Base-by-base conservation (phyloP, 2,329 filamentous ascomycete species). In the Penicillium vulpinum region DNA sequence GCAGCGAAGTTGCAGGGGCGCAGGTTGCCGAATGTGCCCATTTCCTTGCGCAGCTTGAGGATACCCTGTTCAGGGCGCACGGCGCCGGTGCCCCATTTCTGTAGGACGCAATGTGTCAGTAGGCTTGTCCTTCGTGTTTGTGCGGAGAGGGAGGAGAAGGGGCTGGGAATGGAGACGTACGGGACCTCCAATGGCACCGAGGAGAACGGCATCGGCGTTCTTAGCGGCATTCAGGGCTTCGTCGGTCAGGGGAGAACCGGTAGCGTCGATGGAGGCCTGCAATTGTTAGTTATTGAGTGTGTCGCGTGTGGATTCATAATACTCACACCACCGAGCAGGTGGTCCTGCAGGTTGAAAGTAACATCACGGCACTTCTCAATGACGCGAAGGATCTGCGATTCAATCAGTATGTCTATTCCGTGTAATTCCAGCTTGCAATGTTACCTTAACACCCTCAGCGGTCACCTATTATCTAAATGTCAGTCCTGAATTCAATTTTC, bases 1-100 rank as follows among this genome's bases (percentile, higher is more conserved):
- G 92, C 92, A 49, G 91, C 91, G 80, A 99, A 97, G 83, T 90
- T 95, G 83, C 93, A 97, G 10, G 92, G 93, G 6, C 93, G 88
- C 57, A 97, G 87, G 84, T 97, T 97, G 67, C 92, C 93, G 78
- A 95, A 97, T 55, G 93, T 91, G 71, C 85, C 84, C 83, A 97
- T 90, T 78, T 97, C 90, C 78, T 95, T 97, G 78, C 93, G 91
- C 52, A 97, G 89, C 66, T 82, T 85, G 60, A 97, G 88, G 68
- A 97, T 87, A 60, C 93, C 93, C 78, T 97, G 91, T 76, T 97
- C 93, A 1, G 93, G 93, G 43, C 92, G 90, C 62, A 97, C 88
- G 56, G 86, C 78, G 65, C 90, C 91, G 31, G 91, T 94, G 60
- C 92, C 92, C 91, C 92, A 97, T 91, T 97, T 86, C 82, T 85